Evolutionary conservation across 805 yeast genomes (phyloP).

Genomic region (Dipodascopsis uninucleata): DNA sequence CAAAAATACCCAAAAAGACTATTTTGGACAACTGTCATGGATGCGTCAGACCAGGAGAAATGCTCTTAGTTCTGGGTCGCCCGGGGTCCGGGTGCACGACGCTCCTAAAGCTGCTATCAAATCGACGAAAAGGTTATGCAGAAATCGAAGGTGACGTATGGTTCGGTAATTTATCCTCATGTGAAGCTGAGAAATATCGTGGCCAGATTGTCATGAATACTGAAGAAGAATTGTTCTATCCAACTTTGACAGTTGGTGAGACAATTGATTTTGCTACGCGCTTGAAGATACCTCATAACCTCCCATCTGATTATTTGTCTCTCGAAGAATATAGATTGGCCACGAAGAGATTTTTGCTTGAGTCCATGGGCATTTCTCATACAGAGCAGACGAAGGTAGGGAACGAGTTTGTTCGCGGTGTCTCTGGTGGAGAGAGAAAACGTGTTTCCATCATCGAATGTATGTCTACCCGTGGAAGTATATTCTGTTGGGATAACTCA

Average conservation of each 20-base stretch:
- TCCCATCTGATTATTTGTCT: conserved; percentile 48
- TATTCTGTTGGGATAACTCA: conserved; percentile 75
- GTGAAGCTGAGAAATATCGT: conserved; percentile 57
- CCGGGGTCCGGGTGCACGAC: conserved; percentile 81
- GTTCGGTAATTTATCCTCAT: conserved; percentile 57
- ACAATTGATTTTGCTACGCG: conserved; percentile 62
- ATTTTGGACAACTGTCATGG: conserved; percentile 55
- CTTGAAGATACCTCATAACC: conserved; percentile 32
- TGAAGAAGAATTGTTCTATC: conserved; percentile 61
- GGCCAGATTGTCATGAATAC: conserved; percentile 45
- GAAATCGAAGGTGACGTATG: conserved; percentile 52
- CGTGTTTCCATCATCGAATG: conserved; percentile 82
- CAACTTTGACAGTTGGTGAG: conserved; percentile 69
- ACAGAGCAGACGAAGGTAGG: conserved; percentile 43
- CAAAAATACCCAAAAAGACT: neutral
- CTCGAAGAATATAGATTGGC: conserved; percentile 48
- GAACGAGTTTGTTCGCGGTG: conserved; percentile 52
- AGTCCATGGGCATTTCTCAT: conserved; percentile 41
- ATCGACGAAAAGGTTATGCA: conserved; percentile 23
- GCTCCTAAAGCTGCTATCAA: conserved; percentile 47
- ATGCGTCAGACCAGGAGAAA: conserved; percentile 55
- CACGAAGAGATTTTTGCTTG: conserved; percentile 52
- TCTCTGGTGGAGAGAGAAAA: conserved; percentile 67
- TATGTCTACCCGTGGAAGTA: conserved; percentile 56
- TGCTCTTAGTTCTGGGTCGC: conserved; percentile 66